These are phyloP conservation scores for Apiotrichum akiyoshidainum DNA, from an alignment of 1,284 basidiomycete species.

Conservation along the genomic window DNA sequence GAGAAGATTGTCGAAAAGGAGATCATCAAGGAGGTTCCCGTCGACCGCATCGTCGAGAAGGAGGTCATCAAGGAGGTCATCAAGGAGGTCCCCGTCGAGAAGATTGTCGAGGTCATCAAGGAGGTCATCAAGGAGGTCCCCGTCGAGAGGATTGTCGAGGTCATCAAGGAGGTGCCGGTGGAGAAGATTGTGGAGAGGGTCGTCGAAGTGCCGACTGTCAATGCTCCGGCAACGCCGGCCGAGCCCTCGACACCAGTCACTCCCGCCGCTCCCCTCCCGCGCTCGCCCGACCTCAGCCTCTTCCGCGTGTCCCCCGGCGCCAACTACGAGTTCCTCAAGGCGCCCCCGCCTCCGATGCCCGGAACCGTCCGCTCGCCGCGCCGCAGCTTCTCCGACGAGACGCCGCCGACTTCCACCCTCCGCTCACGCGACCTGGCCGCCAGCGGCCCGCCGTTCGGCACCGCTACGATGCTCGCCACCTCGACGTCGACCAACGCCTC, in stretches of 20 bases:
- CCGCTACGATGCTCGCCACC: no score
- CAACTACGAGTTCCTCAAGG: slow-evolving; percentile 52
- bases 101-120: slow-evolving; percentile 31
- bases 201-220: slow-evolving; percentile 5
- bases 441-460: no score
- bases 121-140: slow-evolving; percentile 15
- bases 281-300: slow-evolving; percentile 41
- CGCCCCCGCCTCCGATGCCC: slow-evolving; percentile 35
- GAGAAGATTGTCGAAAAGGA: slow-evolving; percentile 33
- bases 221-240: neutral
- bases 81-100: slow-evolving; percentile 24
- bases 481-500: no score
- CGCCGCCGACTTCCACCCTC: slow-evolving; percentile 13
- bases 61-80: slow-evolving; percentile 39
- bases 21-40: slow-evolving; percentile 33
- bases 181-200: slow-evolving; percentile 36
- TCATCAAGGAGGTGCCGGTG: slow-evolving; percentile 18
- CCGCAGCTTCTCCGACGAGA: slow-evolving; percentile 13
- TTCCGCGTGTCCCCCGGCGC: slow-evolving; percentile 44
- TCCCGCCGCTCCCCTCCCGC: slow-evolving; percentile 7
- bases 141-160: slow-evolving; percentile 34
- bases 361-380: slow-evolving; percentile 7
- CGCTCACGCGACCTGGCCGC: slow-evolving; percentile 15
- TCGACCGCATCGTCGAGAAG: slow-evolving; percentile 33
- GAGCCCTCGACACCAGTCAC: neutral